Base-by-base conservation (phyloP, 371 early-diverging fungal species). In the Mortierella sp. region DNA sequence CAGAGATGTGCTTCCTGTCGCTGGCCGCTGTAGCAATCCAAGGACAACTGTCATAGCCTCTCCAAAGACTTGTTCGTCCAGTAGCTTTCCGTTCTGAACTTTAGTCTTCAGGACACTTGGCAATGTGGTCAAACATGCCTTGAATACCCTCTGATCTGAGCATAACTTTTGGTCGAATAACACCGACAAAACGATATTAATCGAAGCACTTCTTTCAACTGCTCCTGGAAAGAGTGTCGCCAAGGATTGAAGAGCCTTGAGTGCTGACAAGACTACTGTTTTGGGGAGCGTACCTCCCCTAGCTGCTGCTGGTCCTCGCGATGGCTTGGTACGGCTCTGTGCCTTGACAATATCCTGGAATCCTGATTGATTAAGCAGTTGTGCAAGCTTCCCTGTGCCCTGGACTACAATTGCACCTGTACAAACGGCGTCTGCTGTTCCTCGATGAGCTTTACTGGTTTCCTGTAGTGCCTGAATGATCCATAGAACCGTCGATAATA, bases 91-190 rank as follows among this genome's bases (percentile, higher is more conserved):
- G 39, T 78, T 48, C 24, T 60, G 58, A 13, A 74, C 58, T 51
- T 72, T 74, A 38, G 69, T 59, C 51, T 76, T 80, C 31, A 86
- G 55, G 8, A 78, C 56, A 7, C 59, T 64, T 0, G 82, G 81
- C 1, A 85, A 58, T 26, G 83, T 59, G 9, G 60, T 64, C 21
- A 87, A 53, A 23, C 68, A 72, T 3, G 74, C 69, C 64, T 86
- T 86, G 42, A 87, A 67, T 0, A 87, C 81, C 10, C 84, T 70
- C 19, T 82, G 80, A 49, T 84, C 85, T 0, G 84, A 70, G 60
- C 80, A 80, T 14, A 80, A 48, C 6, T 54, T 57, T 14, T 59
- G 39, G 12, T 67, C 67, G 50, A 69, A 62, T 10, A 86, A 47
- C 14, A 85, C 78, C 28, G 70, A 67, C 18, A 84, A 53, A 3